Base-by-base conservation (phyloP, 106 monocot species). In the Dioscorea dumetorum region DNA sequence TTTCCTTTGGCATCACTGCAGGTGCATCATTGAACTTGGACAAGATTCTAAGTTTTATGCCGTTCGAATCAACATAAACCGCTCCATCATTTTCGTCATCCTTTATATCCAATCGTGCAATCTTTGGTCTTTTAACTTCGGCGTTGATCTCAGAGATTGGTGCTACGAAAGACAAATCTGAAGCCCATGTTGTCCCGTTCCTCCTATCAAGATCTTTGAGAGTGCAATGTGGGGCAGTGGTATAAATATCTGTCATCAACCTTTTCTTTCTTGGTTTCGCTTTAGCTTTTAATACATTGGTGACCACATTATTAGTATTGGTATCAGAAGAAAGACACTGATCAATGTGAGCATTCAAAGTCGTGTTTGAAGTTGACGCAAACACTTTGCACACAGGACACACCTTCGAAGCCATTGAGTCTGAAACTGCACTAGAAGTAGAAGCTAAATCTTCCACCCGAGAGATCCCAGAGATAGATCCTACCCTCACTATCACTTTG, bases 381-480 rank as follows among this genome's bases (percentile, higher is more conserved):
- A 91, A 94, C 22, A 58, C 71, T 75, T 85, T 94, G 79, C 94
- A 94, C 61, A 94, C 94, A 72, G 94, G 90, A 70, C 94, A 91
- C 65, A 85, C 79, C 65, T 94, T 94, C 1, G 90, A 90, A 63
- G 82, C 80, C 84, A 87, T 94, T 31, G 77, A 64, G 64, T 91
- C 91, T 53, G 86, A 83, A 64, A 78, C 73, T 9, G 69, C 24
- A 63, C 68, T 83, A 35, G 73, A 74, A 69, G 53, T 76, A 58
- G 85, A 81, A 66, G 23, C 28, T 34, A 80, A 49, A 12, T 86
- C 91, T 61, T 78, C 79, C 16, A 33, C 22, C 48, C 67, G 76
- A n/a, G 16, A 24, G 54, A 61, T 57, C 3, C 63, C 78, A 12
- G 76, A 54, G 15, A 32, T 13, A n/a, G 77, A 48, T 33, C 81